Evolutionary conservation across 768 basidiomycete genomes (phyloP), one percentile per base, ranked within the genome.

Genomic region (Tulasnella sp.): DNA sequence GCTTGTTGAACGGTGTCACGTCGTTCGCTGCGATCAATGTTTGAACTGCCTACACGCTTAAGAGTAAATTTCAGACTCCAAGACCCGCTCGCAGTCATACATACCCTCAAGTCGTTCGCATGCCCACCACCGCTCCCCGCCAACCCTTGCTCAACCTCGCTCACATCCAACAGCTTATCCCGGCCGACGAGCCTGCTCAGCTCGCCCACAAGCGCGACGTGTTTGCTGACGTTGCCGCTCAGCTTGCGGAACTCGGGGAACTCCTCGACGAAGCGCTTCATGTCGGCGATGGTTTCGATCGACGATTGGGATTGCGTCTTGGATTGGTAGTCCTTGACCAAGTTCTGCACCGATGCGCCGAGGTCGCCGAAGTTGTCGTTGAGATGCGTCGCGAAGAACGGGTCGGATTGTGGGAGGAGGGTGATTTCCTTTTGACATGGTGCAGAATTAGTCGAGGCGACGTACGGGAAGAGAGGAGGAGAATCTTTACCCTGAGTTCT

Each of bases 201-300:
- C 85, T 99, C 98, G 18, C 98, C 97, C 0, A 99, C 98, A 34
- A 99, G 87, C 9, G 97, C 95, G 31, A 99, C 98, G 84, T 99
- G 98, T 86, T 99, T 99, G 88, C 96, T 97, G 42, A 99, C 98
- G 85, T 99, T 99, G 12, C 97, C 97, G 0, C 98, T 96, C 42
- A 99, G 89, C 85, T 97, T 97, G 83, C 93, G 90, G 84, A 99
- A 98, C 86, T 99, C 98, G 0, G 98, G 98, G 86, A 97, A 99
- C 83, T 98, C 97, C 85, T 99, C 98, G 2, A 99, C 94, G 83
- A 97, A 97, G 12, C 90, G 92, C 85, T 99, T 99, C 98, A 99
- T 99, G 83, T 99, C 98, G 6, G 89, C 86, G 80, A 99, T 96
- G 0, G 97, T 98, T 84, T 97, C 96, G 82, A 99, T 97, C 34